Conservation (phyloP, 768 basidiomycete species). For the Pleurotus pulmonarius region DNA sequence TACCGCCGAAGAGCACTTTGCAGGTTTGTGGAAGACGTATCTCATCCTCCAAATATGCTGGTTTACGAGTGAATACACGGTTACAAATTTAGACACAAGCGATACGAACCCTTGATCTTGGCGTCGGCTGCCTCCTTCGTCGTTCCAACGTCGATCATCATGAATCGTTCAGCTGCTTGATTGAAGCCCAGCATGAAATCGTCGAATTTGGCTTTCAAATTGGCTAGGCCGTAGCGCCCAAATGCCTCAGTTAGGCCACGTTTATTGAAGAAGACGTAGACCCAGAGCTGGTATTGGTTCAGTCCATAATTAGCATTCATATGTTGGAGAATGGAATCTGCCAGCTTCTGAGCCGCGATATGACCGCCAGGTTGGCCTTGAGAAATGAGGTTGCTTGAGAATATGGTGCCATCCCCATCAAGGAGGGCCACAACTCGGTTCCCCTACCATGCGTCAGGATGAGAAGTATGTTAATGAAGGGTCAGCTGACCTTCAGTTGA, state of each 20-base stretch:
- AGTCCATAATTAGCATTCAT: constrained; percentile 28
- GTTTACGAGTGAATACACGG: constrained; percentile 7
- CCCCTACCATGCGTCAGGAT: constrained; percentile 25
- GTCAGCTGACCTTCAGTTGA: constrained; percentile 31
- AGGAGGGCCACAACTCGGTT: constrained; percentile 48
- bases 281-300: constrained; percentile 52
- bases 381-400: constrained; percentile 46
- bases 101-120: constrained; percentile 64
- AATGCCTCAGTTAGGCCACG: constrained; percentile 55
- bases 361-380: constrained; percentile 58
- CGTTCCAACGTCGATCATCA: constrained; percentile 66
- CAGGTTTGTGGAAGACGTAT: constrained; percentile 59
- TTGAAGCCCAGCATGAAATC: constrained; percentile 70
- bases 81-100: background rate
- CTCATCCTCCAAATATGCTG: constrained; percentile 57
- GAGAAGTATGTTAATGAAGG: background rate
- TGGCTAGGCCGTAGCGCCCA: constrained; percentile 30
- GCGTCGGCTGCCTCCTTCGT: constrained; percentile 74
- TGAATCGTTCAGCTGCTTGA: constrained; percentile 62
- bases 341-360: constrained; percentile 46
- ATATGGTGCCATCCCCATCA: constrained; percentile 67
- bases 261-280: constrained; percentile 63
- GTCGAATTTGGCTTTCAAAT: constrained; percentile 45
- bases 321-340: constrained; percentile 34
- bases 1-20: constrained; percentile 68